Percentiles rank a stretch among this genome's conserved stretches.
phyloP scores from a whole-genome alignment of 108 stramenopile genomes.

The Nannochloropsis salina region DNA sequence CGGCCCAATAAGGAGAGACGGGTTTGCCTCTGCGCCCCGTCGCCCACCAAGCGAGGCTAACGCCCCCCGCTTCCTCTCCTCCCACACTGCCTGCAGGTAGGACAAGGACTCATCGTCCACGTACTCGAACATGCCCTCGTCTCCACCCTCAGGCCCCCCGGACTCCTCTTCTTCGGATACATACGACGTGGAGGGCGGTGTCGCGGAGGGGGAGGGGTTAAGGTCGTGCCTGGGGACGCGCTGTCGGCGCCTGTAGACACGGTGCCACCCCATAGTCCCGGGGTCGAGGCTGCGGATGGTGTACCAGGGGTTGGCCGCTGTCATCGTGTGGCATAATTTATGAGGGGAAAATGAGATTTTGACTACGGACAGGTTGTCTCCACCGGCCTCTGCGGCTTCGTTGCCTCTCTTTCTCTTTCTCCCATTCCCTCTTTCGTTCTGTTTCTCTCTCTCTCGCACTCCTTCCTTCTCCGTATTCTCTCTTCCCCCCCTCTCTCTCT shows the following conservation, averaged over 20 bases:
- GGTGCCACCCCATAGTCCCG: not conserved
- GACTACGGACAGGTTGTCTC: not conserved
- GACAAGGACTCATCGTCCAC: slow-evolving; percentile 4
- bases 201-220: not conserved
- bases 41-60: not conserved
- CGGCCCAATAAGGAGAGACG: not conserved
- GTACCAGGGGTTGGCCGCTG: not conserved
- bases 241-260: not conserved
- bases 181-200: not conserved
- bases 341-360: not conserved
- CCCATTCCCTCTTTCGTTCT: not conserved
- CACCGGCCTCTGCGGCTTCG: not conserved
- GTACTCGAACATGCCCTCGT: not conserved
- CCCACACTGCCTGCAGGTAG: not conserved
- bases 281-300: not conserved
- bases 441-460: not conserved
- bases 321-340: slow-evolving; percentile 5
- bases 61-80: not conserved
- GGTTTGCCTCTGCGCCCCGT: not conserved
- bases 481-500: not conserved
- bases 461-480: not conserved
- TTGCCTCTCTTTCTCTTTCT: too few relatives aligned
- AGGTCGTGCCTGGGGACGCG: not conserved
- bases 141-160: not conserved
- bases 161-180: not conserved